phyloP scores from a whole-genome alignment of 257 asterid species.

The Solanum peruvianum region DNA sequence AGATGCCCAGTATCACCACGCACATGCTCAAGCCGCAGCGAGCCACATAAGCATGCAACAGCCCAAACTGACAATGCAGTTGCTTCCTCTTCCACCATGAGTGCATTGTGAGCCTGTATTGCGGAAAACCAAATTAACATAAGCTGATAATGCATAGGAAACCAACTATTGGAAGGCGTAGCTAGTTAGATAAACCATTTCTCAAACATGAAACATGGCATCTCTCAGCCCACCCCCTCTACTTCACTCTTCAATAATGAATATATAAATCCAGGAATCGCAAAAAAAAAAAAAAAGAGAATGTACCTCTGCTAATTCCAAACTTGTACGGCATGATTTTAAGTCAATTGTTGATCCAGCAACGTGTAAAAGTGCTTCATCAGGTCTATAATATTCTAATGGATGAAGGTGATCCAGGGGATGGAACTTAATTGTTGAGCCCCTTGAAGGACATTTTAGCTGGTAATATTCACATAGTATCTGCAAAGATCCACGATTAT shows the following conservation, averaged over 20 bases:
- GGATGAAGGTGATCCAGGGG: conserved; percentile 95
- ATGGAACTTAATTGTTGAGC: conserved; percentile 71
- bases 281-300: neutral
- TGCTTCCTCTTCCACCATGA: conserved; percentile 97
- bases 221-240: neutral
- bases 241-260: neutral
- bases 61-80: conserved; percentile 94
- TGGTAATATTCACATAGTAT: conserved; percentile 76
- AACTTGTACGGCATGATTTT: conserved; percentile 73
- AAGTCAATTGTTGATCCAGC: conserved; percentile 81
- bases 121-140: neutral
- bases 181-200: neutral
- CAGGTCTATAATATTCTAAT: conserved; percentile 72
- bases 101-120: conserved; percentile 67
- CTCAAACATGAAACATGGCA: neutral
- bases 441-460: conserved; percentile 58
- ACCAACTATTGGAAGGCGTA: neutral
- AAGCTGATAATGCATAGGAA: neutral
- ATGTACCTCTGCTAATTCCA: conserved; percentile 89
- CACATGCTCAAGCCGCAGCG: conserved; percentile 93
- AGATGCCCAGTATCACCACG: conserved; percentile 7
- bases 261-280: neutral
- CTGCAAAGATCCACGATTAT: conserved; percentile 73
- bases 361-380: conserved; percentile 53
- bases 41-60: conserved; percentile 90